These are phyloP conservation scores for Vaccinium vitisidaea DNA, from an alignment of 148 eudicot species.

Conservation along the genomic window DNA sequence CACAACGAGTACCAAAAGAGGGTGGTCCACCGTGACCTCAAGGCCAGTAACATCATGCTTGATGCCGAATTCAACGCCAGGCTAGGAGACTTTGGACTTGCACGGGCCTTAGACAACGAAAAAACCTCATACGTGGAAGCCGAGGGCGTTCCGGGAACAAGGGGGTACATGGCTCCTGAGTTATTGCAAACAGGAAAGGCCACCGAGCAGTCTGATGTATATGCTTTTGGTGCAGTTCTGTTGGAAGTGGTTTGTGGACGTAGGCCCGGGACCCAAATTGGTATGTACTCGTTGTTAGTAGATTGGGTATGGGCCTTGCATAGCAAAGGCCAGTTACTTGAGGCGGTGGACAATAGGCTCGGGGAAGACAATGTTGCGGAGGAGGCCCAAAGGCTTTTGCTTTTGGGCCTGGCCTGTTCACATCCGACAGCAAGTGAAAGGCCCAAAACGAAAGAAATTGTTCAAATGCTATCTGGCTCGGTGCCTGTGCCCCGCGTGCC, in stretches of 20 bases:
- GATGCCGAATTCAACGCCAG: slow-evolving; percentile 74
- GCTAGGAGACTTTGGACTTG: slow-evolving; percentile 84
- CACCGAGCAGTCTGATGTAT: slow-evolving; percentile 36
- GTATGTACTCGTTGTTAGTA: slow-evolving; percentile 41
- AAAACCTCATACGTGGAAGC: slow-evolving; percentile 64
- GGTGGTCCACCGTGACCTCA: slow-evolving; percentile 85
- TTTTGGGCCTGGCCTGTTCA: slow-evolving; percentile 71
- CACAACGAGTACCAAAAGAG: slow-evolving; percentile 75
- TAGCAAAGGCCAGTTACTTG: slow-evolving; percentile 50
- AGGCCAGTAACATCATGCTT: slow-evolving; percentile 87
- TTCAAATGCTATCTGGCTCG: slow-evolving; percentile 63
- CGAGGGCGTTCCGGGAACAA: slow-evolving; percentile 70
- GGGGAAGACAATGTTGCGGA: slow-evolving; percentile 38
- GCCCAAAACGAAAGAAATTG: slow-evolving; percentile 50
- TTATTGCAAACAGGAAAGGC: slow-evolving; percentile 83
- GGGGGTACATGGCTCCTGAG: slow-evolving; percentile 92
- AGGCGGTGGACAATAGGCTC: slow-evolving; percentile 59
- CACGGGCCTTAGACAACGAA: slow-evolving; percentile 75
- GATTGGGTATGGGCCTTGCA: slow-evolving; percentile 90
- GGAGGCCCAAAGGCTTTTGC: slow-evolving; percentile 58
- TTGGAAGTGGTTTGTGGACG: slow-evolving; percentile 70
- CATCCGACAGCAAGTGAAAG: slow-evolving; percentile 62
- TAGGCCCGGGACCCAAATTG: slow-evolving; percentile 54
- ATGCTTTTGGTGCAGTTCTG: slow-evolving; percentile 11
- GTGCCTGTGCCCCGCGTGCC: slow-evolving; percentile 57